phyloP scores from a whole-genome alignment of 164 flowering plant genomes.

The Euptelea pleiosperma region DNA sequence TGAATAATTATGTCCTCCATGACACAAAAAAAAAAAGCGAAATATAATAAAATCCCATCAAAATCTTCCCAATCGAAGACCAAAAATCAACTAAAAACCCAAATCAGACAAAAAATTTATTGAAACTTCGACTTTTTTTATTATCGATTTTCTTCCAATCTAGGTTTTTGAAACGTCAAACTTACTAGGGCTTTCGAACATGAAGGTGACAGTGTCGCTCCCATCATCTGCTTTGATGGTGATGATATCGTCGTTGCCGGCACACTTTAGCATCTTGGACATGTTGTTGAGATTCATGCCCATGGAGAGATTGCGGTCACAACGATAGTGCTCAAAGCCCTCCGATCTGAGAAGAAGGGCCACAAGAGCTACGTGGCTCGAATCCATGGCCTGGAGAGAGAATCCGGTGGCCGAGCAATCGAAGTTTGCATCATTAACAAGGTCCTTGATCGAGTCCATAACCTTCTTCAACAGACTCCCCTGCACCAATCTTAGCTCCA shows the following conservation, averaged over 20 bases:
- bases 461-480: conserved; percentile 53
- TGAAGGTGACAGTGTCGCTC: conserved; percentile 41
- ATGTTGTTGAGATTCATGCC: conserved; percentile 52
- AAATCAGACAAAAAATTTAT: too few relatives aligned
- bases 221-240: conserved; percentile 54
- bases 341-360: conserved; percentile 50
- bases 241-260: conserved; percentile 48
- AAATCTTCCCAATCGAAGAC: background rate
- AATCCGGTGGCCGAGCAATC: conserved; percentile 57
- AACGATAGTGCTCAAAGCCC: conserved; percentile 55
- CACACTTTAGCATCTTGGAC: conserved; percentile 49
- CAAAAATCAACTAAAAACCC: conserved; percentile 1
- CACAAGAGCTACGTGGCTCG: conserved; percentile 55
- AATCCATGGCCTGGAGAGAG: conserved; percentile 58
- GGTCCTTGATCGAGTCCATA: conserved; percentile 44
- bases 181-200: conserved; percentile 56
- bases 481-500: conserved; percentile 49
- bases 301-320: conserved; percentile 50
- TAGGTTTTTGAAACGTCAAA: background rate
- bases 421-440: conserved; percentile 54
- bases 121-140: too few relatives aligned
- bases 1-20: too few relatives aligned
- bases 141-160: too few relatives aligned
- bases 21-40: too few relatives aligned
- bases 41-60: background rate